Conservation (phyloP, 2,329 filamentous ascomycete species). For the Hypocrella siamensis region DNA sequence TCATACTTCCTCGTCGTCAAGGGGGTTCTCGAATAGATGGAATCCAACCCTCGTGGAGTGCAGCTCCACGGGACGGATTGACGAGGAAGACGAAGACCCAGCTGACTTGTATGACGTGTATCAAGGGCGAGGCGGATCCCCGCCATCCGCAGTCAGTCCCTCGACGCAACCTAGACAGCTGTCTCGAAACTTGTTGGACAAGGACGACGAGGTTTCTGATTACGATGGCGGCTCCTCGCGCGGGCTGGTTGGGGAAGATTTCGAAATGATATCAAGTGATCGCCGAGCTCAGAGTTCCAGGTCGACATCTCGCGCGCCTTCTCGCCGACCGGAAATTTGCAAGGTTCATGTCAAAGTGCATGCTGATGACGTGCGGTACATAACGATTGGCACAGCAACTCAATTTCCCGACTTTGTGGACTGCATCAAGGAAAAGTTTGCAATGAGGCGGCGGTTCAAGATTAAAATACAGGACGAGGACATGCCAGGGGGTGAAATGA, state of each 20-base stretch:
- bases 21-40: conserved; percentile 24
- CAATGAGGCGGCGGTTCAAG: conserved; percentile 62
- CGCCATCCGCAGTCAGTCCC: conserved; percentile 18
- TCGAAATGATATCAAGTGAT: conserved; percentile 57
- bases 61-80: conserved; percentile 14
- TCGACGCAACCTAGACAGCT: conserved; percentile 18
- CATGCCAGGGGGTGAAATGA: conserved; percentile 66
- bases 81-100: conserved; percentile 46
- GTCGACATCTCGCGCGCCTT: conserved; percentile 35
- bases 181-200: conserved; percentile 55
- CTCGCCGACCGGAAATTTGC: conserved; percentile 49
- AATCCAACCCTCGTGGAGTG: conserved; percentile 14
- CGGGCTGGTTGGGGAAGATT: conserved; percentile 65
- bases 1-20: conserved; percentile 29
- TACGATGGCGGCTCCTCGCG: conserved; percentile 53
- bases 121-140: conserved; percentile 26
- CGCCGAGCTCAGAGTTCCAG: conserved; percentile 28
- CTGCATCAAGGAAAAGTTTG: conserved; percentile 77
- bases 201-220: conserved; percentile 67
- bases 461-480: conserved; percentile 81
- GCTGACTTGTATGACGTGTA: conserved; percentile 58
- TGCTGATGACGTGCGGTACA: conserved; percentile 77
- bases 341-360: conserved; percentile 89
- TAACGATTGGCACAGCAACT: conserved; percentile 63
- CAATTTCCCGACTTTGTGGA: conserved; percentile 65